Conservation (phyloP, 257 asterid species). For the Fraxinus americana region DNA sequence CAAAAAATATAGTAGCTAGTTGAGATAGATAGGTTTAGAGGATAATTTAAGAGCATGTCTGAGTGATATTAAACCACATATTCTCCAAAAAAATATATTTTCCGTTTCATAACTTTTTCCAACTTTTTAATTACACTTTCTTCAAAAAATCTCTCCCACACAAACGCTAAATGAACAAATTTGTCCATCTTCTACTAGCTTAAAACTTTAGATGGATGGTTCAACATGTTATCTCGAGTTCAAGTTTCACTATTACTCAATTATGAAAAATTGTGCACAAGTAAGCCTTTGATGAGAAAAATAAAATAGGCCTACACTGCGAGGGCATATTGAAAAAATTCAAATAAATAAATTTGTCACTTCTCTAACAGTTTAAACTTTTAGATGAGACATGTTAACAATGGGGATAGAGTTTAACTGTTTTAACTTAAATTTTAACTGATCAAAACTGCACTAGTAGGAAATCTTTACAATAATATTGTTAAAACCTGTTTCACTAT, state of each 20-base stretch:
- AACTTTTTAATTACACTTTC: no score
- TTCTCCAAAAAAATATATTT: no score
- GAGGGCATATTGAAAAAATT: not conserved
- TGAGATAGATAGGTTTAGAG: not conserved
- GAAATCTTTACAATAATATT: not conserved
- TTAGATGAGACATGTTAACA: not conserved
- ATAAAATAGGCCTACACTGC: not conserved
- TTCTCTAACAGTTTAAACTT: no score
- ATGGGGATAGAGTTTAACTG: not conserved
- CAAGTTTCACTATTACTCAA: not conserved
- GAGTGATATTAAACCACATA: no score
- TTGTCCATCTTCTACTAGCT: no score
- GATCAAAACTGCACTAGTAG: not conserved
- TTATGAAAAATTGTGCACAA: not conserved
- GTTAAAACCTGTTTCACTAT: not conserved
- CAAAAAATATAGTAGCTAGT: not conserved
- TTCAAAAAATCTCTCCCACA: no score
- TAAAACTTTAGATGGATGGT: not conserved
- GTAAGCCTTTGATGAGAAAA: not conserved
- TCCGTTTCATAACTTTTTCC: no score
- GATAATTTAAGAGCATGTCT: no score
- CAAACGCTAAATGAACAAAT: no score
- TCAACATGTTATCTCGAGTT: not conserved
- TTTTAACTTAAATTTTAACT: not conserved
- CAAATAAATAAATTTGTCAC: not conserved